These are phyloP conservation scores for Pichia kudriavzevii DNA, from an alignment of 1,139 yeast genomes.

Conservation along the genomic window DNA sequence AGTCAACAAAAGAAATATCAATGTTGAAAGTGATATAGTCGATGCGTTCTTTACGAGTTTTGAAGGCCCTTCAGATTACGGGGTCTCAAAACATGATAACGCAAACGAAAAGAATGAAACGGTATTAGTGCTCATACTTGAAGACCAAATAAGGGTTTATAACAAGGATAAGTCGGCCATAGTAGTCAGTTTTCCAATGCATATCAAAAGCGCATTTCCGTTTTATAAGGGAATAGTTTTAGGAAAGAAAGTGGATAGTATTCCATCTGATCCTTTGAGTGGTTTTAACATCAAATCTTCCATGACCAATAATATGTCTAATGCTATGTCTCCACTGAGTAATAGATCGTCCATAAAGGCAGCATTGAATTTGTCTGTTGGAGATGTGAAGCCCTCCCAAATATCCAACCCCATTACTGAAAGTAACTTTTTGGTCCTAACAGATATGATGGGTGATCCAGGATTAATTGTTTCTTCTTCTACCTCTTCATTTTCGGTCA, in stretches of 20 bases:
- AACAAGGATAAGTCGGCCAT: slow-evolving; percentile 50
- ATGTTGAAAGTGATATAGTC: slow-evolving; percentile 40
- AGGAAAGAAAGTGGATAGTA: slow-evolving; percentile 20
- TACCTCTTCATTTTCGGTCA: slow-evolving; percentile 52
- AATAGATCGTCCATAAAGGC: no score
- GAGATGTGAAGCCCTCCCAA: no score
- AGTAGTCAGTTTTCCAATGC: slow-evolving; percentile 58
- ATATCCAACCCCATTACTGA: slow-evolving; percentile 19
- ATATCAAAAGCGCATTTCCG: slow-evolving; percentile 46
- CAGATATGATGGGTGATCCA: slow-evolving; percentile 64
- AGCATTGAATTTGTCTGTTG: no score
- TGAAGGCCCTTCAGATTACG: no score
- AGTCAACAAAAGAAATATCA: slow-evolving; percentile 39
- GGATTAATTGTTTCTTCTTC: slow-evolving; percentile 65
- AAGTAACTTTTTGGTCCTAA: slow-evolving; percentile 45
- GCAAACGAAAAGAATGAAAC: slow-evolving; percentile 14
- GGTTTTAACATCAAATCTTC: slow-evolving; percentile 1
- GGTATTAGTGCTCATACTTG: slow-evolving; percentile 44
- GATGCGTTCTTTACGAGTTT: slow-evolving; percentile 26
- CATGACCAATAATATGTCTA: slow-evolving; percentile 1
- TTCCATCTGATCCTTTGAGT: slow-evolving; percentile 1
- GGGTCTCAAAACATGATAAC: slow-evolving; percentile 6
- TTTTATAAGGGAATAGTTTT: slow-evolving; percentile 52
- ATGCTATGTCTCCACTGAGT: slow-evolving; percentile 11
- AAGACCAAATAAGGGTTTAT: slow-evolving; percentile 49